These are phyloP conservation scores for Helotiales sp. DNA, from an alignment of 2,329 filamentous ascomycete species.

Conservation along the genomic window DNA sequence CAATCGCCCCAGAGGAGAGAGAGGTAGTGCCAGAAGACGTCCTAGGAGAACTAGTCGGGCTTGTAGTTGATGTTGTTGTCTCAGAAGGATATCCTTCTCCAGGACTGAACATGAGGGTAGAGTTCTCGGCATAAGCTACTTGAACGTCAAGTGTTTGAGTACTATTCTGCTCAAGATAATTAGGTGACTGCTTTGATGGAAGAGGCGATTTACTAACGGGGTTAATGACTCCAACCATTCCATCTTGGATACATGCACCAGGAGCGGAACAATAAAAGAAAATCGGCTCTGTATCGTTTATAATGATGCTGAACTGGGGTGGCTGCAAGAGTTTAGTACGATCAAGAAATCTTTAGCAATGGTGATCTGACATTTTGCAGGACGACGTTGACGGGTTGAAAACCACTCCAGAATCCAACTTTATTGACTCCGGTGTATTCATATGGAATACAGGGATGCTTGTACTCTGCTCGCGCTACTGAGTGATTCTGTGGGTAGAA, in stretches of 20 bases:
- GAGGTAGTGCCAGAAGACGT: neutral
- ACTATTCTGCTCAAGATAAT: slow-evolving; percentile 27
- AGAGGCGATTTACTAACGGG: slow-evolving; percentile 32
- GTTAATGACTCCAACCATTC: slow-evolving; percentile 80
- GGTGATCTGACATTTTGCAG: neutral
- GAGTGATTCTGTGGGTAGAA: slow-evolving; percentile 69
- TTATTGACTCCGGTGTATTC: slow-evolving; percentile 54
- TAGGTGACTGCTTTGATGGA: neutral
- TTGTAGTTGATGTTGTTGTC: slow-evolving; percentile 12
- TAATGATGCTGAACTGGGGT: slow-evolving; percentile 49
- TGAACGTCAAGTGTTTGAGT: slow-evolving; percentile 35
- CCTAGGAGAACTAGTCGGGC: neutral
- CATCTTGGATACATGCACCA: slow-evolving; percentile 63
- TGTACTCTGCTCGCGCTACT: slow-evolving; percentile 62
- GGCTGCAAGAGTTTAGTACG: slow-evolving; percentile 26
- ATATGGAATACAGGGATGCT: slow-evolving; percentile 66
- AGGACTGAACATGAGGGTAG: slow-evolving; percentile 29
- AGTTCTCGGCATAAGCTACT: slow-evolving; percentile 26
- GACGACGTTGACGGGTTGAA: slow-evolving; percentile 50
- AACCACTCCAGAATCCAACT: slow-evolving; percentile 59
- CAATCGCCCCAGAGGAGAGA: neutral
- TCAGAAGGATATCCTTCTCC: slow-evolving; percentile 33
- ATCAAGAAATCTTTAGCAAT: neutral
- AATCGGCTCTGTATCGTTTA: slow-evolving; percentile 67
- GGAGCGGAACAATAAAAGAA: slow-evolving; percentile 75